These are phyloP conservation scores for Usnea hakonensis DNA, from an alignment of 495 filamentous ascomycete species.

Conservation along the genomic window DNA sequence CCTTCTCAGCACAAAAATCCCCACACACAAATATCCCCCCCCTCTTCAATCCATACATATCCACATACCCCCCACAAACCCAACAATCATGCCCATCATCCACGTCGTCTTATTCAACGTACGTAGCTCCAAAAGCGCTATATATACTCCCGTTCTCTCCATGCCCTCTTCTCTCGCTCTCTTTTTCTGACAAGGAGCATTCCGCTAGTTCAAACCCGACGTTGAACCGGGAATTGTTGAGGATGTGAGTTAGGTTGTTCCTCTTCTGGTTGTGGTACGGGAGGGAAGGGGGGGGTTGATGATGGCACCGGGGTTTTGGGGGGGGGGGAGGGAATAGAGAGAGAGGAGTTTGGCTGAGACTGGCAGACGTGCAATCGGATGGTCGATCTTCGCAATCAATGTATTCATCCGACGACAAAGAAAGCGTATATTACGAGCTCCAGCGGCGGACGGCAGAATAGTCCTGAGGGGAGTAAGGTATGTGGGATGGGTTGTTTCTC, in stretches of 20 bases:
- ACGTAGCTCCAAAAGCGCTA: not conserved
- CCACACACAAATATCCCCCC: too few species aligned
- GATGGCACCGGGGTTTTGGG: too few species aligned
- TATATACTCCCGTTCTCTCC: not conserved
- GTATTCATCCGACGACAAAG: constrained; percentile 35
- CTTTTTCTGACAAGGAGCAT: not conserved
- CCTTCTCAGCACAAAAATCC: not conserved
- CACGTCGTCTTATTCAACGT: constrained; percentile 20
- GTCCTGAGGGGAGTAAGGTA: constrained; percentile 46
- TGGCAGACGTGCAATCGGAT: constrained; percentile 34
- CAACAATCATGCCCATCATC: constrained; percentile 9
- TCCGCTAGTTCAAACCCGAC: constrained; percentile 11
- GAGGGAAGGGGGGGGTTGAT: too few species aligned
- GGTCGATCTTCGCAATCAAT: constrained; percentile 30
- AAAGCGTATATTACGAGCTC: constrained; percentile 50
- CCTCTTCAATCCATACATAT: not conserved
- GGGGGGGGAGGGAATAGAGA: too few species aligned
- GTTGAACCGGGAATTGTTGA: too few species aligned
- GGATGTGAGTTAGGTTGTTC: too few species aligned
- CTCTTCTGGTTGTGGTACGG: too few species aligned
- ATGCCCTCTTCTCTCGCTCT: not conserved
- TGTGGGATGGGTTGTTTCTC: too few species aligned
- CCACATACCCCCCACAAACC: not conserved
- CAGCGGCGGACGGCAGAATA: constrained; percentile 53
- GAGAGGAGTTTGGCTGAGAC: not conserved